phyloP scores from a whole-genome alignment of 768 basidiomycete genomes.

The Tubosaeta sp. region DNA sequence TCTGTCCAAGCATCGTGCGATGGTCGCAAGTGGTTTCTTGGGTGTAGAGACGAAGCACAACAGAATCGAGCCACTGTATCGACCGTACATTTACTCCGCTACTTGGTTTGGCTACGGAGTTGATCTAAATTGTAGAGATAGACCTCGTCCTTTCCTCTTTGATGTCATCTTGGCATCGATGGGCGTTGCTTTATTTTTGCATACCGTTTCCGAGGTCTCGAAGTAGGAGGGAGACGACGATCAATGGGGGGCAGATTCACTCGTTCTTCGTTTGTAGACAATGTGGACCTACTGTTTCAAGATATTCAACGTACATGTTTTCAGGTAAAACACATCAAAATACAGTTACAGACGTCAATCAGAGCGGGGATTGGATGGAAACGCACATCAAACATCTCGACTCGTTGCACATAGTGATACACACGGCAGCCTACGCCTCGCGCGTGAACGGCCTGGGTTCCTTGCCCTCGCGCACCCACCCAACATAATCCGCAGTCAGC shows the following conservation, averaged over 20 bases:
- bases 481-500: slow-evolving; percentile 30
- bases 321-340: not conserved
- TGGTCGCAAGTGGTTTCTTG: not conserved
- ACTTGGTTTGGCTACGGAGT: not conserved
- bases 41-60: not conserved
- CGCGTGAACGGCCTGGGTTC: slow-evolving; percentile 21
- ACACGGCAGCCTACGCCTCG: slow-evolving; percentile 6
- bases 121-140: not conserved
- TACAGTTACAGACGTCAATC: not conserved
- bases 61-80: not conserved
- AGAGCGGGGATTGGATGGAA: not conserved
- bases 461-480: slow-evolving; percentile 40
- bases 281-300: too few species aligned
- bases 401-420: not conserved
- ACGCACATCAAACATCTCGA: not conserved
- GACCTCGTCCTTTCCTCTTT: not conserved
- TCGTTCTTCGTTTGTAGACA: too few species aligned
- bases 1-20: not conserved
- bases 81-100: not conserved
- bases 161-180: not conserved
- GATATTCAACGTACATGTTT: not conserved
- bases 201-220: too few species aligned
- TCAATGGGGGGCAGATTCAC: too few species aligned
- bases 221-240: not conserved
- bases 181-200: not conserved